Conservation (phyloP, 2,329 filamentous ascomycete genomes). For the Pseudodiploospora longispora region DNA sequence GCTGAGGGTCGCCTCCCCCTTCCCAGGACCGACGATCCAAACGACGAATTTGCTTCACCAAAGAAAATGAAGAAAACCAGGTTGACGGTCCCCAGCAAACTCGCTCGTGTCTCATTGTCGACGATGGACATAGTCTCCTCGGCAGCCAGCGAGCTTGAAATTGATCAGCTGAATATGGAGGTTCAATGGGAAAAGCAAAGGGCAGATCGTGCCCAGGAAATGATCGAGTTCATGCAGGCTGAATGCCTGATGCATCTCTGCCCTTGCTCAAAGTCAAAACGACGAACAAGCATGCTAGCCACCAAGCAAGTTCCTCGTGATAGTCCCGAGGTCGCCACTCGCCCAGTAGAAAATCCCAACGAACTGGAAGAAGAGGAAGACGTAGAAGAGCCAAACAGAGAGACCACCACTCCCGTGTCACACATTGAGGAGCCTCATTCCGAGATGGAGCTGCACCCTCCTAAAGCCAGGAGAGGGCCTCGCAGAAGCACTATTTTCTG, state of each 20-base stretch:
- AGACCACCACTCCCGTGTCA: constrained; percentile 12
- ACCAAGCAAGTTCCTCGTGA: constrained; percentile 10
- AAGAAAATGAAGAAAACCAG: constrained; percentile 32
- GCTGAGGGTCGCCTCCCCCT: constrained; percentile 63
- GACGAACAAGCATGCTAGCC: constrained; percentile 9
- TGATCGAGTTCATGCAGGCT: constrained; percentile 67
- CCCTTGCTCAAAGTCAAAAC: constrained; percentile 41
- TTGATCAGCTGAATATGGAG: constrained; percentile 46
- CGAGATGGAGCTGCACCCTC: constrained; percentile 6
- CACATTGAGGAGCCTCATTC: constrained; percentile 13
- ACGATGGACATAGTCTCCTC: constrained; percentile 46
- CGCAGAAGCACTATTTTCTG: constrained; percentile 50
- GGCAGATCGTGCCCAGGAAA: constrained; percentile 61
- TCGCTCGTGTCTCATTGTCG: constrained; percentile 39
- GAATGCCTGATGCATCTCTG: constrained; percentile 66
- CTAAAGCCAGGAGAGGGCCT: constrained; percentile 29
- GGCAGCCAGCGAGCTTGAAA: constrained; percentile 47
- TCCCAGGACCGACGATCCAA: constrained; percentile 42
- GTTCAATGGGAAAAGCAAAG: constrained; percentile 54
- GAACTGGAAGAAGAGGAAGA: constrained; percentile 10
- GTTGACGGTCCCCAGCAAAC: constrained; percentile 8
- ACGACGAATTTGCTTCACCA: constrained; percentile 57
- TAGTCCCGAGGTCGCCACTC: background rate
- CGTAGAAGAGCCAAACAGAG: constrained; percentile 14
- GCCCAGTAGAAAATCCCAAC: constrained; percentile 1